Evolutionary conservation across 2,329 filamentous ascomycete species (phyloP).

Genomic region (Teratosphaeria viscida): DNA sequence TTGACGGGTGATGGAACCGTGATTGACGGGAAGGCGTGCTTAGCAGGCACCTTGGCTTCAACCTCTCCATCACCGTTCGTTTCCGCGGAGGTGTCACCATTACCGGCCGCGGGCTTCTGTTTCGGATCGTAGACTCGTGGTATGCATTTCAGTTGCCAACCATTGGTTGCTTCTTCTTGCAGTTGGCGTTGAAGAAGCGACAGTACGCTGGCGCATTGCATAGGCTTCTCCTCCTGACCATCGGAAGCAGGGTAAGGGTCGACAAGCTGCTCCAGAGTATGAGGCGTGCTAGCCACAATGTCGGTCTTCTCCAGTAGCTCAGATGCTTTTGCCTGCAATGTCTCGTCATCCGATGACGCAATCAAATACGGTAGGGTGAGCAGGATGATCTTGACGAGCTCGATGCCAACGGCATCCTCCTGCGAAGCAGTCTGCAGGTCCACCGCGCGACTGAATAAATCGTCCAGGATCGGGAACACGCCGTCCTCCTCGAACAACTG

Average conservation of each 20-base stretch:
- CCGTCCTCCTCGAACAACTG: conserved; percentile 72
- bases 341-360: conserved; percentile 54
- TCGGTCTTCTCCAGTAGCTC: conserved; percentile 87
- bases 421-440: conserved; percentile 87
- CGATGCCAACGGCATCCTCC: conserved; percentile 67
- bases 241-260: conserved; percentile 58
- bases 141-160: conserved; percentile 63
- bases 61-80: conserved; percentile 52
- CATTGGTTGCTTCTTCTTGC: conserved; percentile 59
- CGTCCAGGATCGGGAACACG: conserved; percentile 72
- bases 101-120: conserved; percentile 9
- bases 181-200: conserved; percentile 78
- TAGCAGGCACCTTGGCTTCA: conserved; percentile 37
- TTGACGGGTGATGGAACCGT: conserved; percentile 64
- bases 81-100: conserved; percentile 34
- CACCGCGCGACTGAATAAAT: conserved; percentile 84
- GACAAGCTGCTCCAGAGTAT: conserved; percentile 73
- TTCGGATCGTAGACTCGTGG: conserved; percentile 44
- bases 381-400: conserved; percentile 93
- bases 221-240: conserved; percentile 51
- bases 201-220: conserved; percentile 60
- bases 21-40: conserved; percentile 69
- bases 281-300: conserved; percentile 81
- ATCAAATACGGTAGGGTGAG: conserved; percentile 88
- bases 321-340: conserved; percentile 61